Percentiles rank a stretch among this genome's conserved stretches.
Evolutionary conservation across 768 basidiomycete species (phyloP).

Genomic region (Termitomyces sp.): DNA sequence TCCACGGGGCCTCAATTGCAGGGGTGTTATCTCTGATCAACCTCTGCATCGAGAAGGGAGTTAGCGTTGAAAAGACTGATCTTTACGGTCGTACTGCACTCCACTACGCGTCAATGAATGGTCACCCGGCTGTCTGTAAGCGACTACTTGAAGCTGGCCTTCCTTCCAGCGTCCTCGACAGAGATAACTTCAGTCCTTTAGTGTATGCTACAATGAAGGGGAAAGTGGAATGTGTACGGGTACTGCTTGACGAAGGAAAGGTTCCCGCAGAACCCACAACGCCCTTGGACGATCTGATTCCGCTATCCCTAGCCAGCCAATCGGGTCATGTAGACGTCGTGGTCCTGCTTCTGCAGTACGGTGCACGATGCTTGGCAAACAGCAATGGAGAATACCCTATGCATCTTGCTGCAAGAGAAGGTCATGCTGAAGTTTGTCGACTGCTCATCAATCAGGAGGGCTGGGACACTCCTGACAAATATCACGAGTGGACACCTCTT

Average conservation of each 20-base stretch:
- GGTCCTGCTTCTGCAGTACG: conserved; percentile 68
- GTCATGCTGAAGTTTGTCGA: conserved; percentile 81
- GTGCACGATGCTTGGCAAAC: conserved; percentile 78
- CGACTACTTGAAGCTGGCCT: conserved; percentile 69
- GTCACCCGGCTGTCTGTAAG: conserved; percentile 72
- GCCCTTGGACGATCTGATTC: conserved; percentile 68
- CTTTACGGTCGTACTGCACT: conserved; percentile 91
- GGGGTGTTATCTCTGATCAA: conserved; percentile 75
- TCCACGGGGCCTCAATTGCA: conserved; percentile 90
- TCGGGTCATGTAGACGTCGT: conserved; percentile 86
- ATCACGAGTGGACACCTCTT: conserved; percentile 97
- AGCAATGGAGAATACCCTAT: conserved; percentile 97
- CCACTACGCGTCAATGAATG: conserved; percentile 96
- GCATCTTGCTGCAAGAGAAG: conserved; percentile 92
- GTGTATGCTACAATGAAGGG: conserved; percentile 92
- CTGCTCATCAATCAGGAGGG: conserved; percentile 71
- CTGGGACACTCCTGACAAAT: conserved; percentile 90
- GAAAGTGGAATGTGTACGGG: conserved; percentile 75
- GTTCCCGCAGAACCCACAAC: conserved; percentile 59
- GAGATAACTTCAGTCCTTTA: conserved; percentile 93
- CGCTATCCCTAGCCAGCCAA: conserved; percentile 88
- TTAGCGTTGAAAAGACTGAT: conserved; percentile 73
- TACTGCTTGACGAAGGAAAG: conserved; percentile 72
- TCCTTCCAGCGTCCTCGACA: conserved; percentile 70
- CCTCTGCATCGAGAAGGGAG: conserved; percentile 72